Evolutionary conservation across 768 basidiomycete species (phyloP).

Genomic region (Solioccasus polychromus): DNA sequence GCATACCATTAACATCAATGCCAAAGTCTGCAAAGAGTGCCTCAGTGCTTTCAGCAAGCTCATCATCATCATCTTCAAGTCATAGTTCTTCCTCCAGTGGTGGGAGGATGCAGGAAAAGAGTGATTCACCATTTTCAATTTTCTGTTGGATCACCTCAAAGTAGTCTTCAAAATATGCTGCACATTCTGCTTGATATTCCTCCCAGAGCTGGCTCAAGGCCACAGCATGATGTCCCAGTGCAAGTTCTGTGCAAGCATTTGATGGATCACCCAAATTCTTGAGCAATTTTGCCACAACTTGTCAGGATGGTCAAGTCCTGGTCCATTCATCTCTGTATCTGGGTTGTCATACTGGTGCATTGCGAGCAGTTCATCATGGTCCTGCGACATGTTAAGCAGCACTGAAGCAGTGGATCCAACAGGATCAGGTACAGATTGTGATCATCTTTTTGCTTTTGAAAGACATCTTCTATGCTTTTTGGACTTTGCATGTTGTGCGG

Average conservation of each 20-base stretch:
- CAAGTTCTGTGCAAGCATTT: background rate
- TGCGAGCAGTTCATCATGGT: background rate
- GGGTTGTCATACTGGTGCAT: no score
- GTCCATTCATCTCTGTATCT: no score
- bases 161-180: conserved; percentile 1
- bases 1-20: conserved; percentile 3
- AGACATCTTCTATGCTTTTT: conserved; percentile 4
- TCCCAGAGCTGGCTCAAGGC: conserved; percentile 8
- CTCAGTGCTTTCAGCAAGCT: background rate
- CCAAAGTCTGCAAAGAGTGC: background rate
- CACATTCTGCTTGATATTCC: conserved; percentile 3
- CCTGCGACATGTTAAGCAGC: no score
- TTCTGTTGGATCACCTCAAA: conserved; percentile 9
- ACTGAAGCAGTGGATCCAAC: no score
- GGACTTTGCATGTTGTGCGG: background rate
- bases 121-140: background rate
- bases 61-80: background rate
- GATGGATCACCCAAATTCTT: no score
- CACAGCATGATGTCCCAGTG: background rate
- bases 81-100: conserved; percentile 8
- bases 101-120: conserved; percentile 1
- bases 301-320: no score
- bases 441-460: background rate
- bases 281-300: no score
- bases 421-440: no score